Evolutionary conservation across 2,329 filamentous ascomycete genomes (phyloP).

Genomic region (Ceratocystis lukuohia): DNA sequence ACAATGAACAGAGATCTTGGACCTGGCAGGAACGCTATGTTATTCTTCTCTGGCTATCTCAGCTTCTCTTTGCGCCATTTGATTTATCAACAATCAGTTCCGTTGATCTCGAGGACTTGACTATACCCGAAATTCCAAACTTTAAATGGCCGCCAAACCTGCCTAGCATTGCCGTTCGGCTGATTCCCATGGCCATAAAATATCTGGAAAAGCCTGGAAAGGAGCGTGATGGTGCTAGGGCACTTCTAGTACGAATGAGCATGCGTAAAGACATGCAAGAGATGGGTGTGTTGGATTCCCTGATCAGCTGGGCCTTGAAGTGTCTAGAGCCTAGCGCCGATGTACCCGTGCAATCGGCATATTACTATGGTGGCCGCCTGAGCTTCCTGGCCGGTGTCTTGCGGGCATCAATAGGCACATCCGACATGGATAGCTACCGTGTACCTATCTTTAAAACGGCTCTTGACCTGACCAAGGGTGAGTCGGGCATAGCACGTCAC

Average conservation of each 20-base stretch:
- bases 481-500: conserved; percentile 35
- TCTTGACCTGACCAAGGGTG: conserved; percentile 42
- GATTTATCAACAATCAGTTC: conserved; percentile 76
- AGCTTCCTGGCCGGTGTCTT: conserved; percentile 67
- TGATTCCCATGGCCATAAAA: conserved; percentile 56
- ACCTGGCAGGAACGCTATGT: conserved; percentile 84
- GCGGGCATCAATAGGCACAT: conserved; percentile 54
- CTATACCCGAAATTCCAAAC: conserved; percentile 32
- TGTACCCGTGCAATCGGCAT: conserved; percentile 39
- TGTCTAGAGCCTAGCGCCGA: conserved; percentile 38
- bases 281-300: conserved; percentile 51
- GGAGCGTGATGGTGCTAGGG: conserved; percentile 77
- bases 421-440: conserved; percentile 58
- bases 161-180: conserved; percentile 55
- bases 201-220: conserved; percentile 68
- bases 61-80: conserved; percentile 75
- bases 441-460: conserved; percentile 51
- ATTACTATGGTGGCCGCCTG: conserved; percentile 65
- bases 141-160: conserved; percentile 45
- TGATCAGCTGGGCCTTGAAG: conserved; percentile 58
- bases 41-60: conserved; percentile 74
- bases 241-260: conserved; percentile 66
- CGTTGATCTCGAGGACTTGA: conserved; percentile 35
- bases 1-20: conserved; percentile 29
- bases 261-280: conserved; percentile 79